phyloP scores from a whole-genome alignment of 2,329 filamentous ascomycete species.

The Metarhizium humberi region DNA sequence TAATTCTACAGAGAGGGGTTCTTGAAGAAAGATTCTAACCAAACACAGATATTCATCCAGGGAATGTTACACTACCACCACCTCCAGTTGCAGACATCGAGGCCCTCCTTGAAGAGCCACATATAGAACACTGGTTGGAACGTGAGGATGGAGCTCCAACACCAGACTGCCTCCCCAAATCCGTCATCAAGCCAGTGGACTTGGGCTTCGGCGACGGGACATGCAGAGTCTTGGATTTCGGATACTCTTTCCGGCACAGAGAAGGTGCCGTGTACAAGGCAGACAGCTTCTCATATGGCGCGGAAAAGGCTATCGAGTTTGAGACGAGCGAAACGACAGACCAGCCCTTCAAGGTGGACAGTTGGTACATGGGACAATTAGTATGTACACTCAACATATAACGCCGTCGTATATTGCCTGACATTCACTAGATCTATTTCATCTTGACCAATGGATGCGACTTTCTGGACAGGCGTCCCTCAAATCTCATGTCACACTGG shows the following conservation, averaged over 20 bases:
- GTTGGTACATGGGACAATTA: conserved; percentile 1
- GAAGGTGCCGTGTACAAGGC: not conserved
- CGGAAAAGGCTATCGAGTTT: not conserved
- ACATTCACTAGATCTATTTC: not conserved
- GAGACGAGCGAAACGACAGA: not conserved
- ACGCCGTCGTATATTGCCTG: not conserved
- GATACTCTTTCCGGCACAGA: not conserved
- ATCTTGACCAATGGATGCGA: not conserved
- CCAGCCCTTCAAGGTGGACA: not conserved
- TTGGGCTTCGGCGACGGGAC: not conserved
- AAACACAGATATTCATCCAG: not conserved
- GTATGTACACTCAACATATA: not conserved
- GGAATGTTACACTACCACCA: not conserved
- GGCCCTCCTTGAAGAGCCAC: not conserved
- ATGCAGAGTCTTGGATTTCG: not conserved
- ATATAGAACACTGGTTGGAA: not conserved
- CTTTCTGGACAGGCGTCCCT: not conserved
- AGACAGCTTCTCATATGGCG: not conserved
- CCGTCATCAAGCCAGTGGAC: not conserved
- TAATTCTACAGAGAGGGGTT: not conserved
- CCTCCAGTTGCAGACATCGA: not conserved
- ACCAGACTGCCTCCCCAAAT: not conserved
- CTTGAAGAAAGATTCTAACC: not conserved
- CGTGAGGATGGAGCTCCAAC: not conserved
- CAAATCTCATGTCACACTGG: not conserved